Base-by-base conservation (phyloP, 106 monocot species). In the Acorus calamus region DNA sequence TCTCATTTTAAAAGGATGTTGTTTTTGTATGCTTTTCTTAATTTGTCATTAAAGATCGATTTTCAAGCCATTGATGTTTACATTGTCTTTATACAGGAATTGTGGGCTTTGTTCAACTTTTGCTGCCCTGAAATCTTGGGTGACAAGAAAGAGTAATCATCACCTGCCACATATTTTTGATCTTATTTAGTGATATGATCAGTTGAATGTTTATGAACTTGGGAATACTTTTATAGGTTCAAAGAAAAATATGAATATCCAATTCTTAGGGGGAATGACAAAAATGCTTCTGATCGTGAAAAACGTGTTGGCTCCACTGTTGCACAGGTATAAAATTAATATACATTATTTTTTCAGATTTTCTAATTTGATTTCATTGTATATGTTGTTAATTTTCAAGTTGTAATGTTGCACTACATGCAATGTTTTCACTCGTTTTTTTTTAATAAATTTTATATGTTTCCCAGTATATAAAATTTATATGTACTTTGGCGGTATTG, bases 71-170 rank as follows among this genome's bases (percentile, higher is more conserved):
- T 42, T 55, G 52, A 42, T n/a, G 12, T 4, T 10, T 14, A 57
- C 6, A 62, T 70, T 69, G 53, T 12, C 69, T 79, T 74, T 59
- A 13, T 57, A 2, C 62, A 93, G 93, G 93, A 98, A 71, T 64
- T 98, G 7, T 98, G 98, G 98, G 92, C 92, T 62, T 66, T 98
- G 57, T 98, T 98, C 65, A 61, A 86, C 78, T 92, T 98, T 14
- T 98, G 92, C 70, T 98, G 92, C 74, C 88, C 92, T 45, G 77
- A 76, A 53, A 60, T 98, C 44, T 74, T 98, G 80, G 98, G 98
- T 51, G 88, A 88, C 70, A 98, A 92, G 80, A 68, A 92, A 73
- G 66, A 77, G 98, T 98, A 83, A 71, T 55, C 45, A 9, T 53
- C 43, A 8, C 4, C 51, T 56, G 10, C 49, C 41, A 52, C 3